Evolutionary conservation across 73 alveolate species (phyloP).

Genomic region (Effrenium voratum): DNA sequence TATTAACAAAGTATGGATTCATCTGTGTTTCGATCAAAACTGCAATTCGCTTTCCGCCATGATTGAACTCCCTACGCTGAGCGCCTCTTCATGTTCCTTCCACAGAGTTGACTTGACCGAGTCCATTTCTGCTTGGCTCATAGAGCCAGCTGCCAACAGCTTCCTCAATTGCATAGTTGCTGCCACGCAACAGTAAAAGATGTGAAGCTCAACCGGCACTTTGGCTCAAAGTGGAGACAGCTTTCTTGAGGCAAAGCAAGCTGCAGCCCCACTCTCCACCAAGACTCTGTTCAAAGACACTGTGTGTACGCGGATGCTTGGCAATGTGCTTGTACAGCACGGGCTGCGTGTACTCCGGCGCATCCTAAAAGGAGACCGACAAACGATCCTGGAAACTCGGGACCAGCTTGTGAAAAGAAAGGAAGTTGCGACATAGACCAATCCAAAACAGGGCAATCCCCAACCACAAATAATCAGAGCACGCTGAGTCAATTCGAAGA

Average conservation of each 20-base stretch:
- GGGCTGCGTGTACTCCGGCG: constrained; percentile 92
- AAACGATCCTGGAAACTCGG: neutral
- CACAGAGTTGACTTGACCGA: constrained; percentile 53
- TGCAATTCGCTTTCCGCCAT: too few species aligned
- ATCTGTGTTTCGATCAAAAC: too few species aligned
- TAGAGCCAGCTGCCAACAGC: constrained; percentile 50
- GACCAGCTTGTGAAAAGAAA: neutral
- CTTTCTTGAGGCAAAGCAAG: too few species aligned
- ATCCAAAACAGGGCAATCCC: neutral
- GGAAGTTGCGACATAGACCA: neutral
- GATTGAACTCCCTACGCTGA: too few species aligned
- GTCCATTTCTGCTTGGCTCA: constrained; percentile 84
- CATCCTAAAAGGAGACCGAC: neutral
- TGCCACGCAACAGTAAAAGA: too few species aligned
- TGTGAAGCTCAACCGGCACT: too few species aligned
- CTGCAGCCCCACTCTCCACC: neutral
- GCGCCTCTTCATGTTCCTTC: constrained; percentile 87
- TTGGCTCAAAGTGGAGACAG: too few species aligned
- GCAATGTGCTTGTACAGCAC: constrained; percentile 88
- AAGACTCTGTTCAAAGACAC: constrained; percentile 5
- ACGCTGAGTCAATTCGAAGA: neutral
- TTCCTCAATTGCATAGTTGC: too few species aligned
- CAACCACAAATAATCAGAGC: too few species aligned
- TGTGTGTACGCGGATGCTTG: constrained; percentile 83
- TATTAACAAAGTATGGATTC: too few species aligned